Base-by-base conservation (phyloP, 441 rosid genomes). In the Erysimum pusillum region DNA sequence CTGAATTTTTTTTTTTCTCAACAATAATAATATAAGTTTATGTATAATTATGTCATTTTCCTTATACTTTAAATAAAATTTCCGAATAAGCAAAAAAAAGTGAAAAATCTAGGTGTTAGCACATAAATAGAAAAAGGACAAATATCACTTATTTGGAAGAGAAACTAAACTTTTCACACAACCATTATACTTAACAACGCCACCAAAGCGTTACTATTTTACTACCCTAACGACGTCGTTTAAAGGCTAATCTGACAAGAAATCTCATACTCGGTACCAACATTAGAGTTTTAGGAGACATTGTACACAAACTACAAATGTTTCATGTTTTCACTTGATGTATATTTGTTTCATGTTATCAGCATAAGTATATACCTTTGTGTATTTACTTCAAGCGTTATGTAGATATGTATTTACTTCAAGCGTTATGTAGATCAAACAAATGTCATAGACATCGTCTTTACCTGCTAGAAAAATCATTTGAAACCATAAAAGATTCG, bases 391-490 rank as follows among this genome's bases (percentile, higher is more conserved):
- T n/a, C n/a, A n/a, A n/a, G n/a, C n/a, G n/a, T n/a, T n/a, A n/a
- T n/a, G n/a, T n/a, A n/a, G n/a, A n/a, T n/a, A n/a, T n/a, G n/a
- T n/a, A n/a, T n/a, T n/a, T 41, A 3, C 57, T 65, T 69, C 25
- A 71, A 71, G 77, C 81, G 1, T 69, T 77, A 58, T 77, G 81
- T 49, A 77, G 34, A 51, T 77, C 77, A 44, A 77, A 31, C n/a
- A n/a, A n/a, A n/a, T 49, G 77, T 14, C 57, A 57, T 71, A 18
- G 73, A 58, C 60, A 66, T 71, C 0, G 56, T 35, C 20, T 77
- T 77, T 49, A 66, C 81, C 81, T 77, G 17, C 68, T 35, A 39
- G 17, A 46, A 63, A 20, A 13, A 25, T 39, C 42, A 62, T 34
- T 62, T 63, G 18, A 62, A 52, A 59, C 15, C 67, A 32, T 32